Evolutionary conservation across 2,329 filamentous ascomycete genomes (phyloP).

Genomic region (Penicillium sp.): DNA sequence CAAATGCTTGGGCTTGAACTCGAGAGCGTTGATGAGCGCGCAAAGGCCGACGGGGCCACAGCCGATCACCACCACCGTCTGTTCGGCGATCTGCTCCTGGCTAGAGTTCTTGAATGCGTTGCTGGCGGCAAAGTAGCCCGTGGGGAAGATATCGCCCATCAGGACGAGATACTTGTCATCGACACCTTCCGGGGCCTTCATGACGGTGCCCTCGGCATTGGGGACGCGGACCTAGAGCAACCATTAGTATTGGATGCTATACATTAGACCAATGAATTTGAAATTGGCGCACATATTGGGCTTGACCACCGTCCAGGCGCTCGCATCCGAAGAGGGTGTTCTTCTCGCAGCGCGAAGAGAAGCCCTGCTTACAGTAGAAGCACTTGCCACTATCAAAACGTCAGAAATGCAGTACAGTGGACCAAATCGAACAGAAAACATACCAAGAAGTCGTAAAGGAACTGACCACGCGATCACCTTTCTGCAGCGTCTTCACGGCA

Average conservation of each 20-base stretch:
- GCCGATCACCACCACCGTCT: conserved; percentile 75
- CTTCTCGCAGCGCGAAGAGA: conserved; percentile 73
- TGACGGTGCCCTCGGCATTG: conserved; percentile 74
- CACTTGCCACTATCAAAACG: conserved; percentile 58
- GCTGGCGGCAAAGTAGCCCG: conserved; percentile 74
- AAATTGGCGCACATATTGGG: conserved; percentile 61
- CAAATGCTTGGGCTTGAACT: conserved; percentile 70
- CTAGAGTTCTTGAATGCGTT: conserved; percentile 70
- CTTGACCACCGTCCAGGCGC: conserved; percentile 72
- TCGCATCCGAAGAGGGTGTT: conserved; percentile 68
- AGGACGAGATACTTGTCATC: conserved; percentile 73
- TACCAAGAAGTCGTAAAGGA: conserved; percentile 82
- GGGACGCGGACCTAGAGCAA: conserved; percentile 65
- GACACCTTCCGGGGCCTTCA: conserved; percentile 69
- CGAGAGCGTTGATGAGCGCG: conserved; percentile 73
- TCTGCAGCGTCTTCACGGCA: conserved; percentile 64
- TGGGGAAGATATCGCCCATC: conserved; percentile 93
- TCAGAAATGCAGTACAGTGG: conserved; percentile 1
- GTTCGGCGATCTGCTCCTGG: conserved; percentile 58
- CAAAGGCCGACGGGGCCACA: conserved; percentile 86
- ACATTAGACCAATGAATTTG: not conserved
- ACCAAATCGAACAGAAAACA: conserved; percentile 22
- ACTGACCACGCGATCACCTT: conserved; percentile 76
- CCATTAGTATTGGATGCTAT: conserved; percentile 21
- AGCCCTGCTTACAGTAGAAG: conserved; percentile 79